Evolutionary conservation across 2,329 filamentous ascomycete species (phyloP).

Genomic region (Colletotrichum sp.): DNA sequence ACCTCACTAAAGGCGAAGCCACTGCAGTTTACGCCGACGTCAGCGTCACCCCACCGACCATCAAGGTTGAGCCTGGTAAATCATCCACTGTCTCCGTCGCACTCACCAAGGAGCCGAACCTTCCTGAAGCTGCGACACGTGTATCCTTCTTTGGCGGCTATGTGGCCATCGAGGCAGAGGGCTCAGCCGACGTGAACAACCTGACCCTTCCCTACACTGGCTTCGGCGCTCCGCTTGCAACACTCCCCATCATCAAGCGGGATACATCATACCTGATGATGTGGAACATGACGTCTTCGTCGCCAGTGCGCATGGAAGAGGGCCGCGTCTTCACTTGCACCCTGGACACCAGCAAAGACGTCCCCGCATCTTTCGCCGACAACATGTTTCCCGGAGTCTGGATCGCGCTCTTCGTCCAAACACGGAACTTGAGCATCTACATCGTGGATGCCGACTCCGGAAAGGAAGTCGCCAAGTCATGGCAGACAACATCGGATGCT

Average conservation of each 20-base stretch:
- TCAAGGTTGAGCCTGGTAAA: conserved; percentile 23
- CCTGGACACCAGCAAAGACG: not conserved
- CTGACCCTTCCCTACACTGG: not conserved
- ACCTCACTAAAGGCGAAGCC: not conserved
- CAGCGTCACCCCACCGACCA: not conserved
- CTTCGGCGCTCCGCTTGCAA: not conserved
- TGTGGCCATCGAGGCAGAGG: conserved; percentile 25
- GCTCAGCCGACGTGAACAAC: not conserved
- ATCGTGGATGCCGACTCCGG: not conserved
- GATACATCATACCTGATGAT: not conserved
- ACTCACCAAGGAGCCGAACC: not conserved
- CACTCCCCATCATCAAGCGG: not conserved
- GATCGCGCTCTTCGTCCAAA: not conserved
- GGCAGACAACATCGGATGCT: not conserved
- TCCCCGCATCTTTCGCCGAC: not conserved
- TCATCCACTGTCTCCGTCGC: conserved; percentile 23
- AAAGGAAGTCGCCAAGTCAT: not conserved
- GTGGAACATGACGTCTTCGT: not conserved
- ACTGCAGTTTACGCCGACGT: not conserved
- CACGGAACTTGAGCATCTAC: not conserved
- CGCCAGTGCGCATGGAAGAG: not conserved
- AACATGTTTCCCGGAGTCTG: not conserved
- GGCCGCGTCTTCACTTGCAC: not conserved
- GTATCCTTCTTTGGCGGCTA: conserved; percentile 34
- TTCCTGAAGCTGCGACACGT: conserved; percentile 19